A percentile compares a stretch with the other conserved stretches of the same genome.
Evolutionary conservation across 495 filamentous ascomycete genomes (phyloP).

Genomic region (Talaromyces proteolyticus): DNA sequence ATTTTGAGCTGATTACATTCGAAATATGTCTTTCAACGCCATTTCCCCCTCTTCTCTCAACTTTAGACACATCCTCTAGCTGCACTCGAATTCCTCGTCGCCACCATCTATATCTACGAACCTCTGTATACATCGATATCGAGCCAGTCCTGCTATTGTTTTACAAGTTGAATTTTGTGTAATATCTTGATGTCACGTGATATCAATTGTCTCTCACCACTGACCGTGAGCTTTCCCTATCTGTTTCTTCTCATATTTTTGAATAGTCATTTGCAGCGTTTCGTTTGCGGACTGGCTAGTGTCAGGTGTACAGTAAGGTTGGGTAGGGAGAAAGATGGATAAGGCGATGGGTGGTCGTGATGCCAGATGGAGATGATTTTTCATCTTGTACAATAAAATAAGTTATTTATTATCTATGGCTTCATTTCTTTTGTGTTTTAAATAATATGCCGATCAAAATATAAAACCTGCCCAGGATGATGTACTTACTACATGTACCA

Average conservation of each 20-base stretch:
- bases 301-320: too few species aligned
- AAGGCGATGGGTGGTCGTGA: too few species aligned
- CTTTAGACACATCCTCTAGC: neutral
- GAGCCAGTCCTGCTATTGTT: neutral
- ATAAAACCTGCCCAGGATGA: too few species aligned
- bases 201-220: neutral
- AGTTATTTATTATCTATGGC: too few species aligned
- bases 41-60: constrained; percentile 13
- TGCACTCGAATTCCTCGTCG: neutral
- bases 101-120: neutral
- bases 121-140: neutral
- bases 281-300: too few species aligned
- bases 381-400: too few species aligned
- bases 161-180: neutral
- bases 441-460: too few species aligned
- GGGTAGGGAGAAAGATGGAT: too few species aligned
- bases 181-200: neutral
- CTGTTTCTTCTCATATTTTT: neutral
- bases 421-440: too few species aligned
- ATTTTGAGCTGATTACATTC: constrained; percentile 23
- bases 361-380: too few species aligned
- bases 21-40: neutral
- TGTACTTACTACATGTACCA: too few species aligned
- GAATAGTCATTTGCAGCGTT: neutral
- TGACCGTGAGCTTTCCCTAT: neutral